Base-by-base conservation (phyloP, 441 rosid species). In the Syzygium syzygioides region DNA sequence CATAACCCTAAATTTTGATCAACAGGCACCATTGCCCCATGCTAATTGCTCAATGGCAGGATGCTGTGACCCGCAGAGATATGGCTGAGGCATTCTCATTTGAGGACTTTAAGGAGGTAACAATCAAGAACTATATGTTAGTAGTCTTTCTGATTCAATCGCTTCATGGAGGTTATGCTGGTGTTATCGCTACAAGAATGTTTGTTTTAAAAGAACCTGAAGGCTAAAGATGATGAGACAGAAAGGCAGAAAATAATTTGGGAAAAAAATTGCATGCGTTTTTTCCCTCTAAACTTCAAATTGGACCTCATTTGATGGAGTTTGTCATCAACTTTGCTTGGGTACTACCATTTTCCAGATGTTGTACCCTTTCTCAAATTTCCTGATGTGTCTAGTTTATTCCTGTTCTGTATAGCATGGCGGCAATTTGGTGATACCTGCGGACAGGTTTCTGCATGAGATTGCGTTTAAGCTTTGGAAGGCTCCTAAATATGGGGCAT, bases 401-500 rank as follows among this genome's bases (percentile, higher is more conserved):
- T 79, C 64, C 53, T 89, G 87, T 34, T 80, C 41, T 28, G 86
- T 91, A 89, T 95, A 98, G 99, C 92, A 53, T 60, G 95, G 95
- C 52, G 96, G 95, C 84, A 96, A 93, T 91, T 96, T 96, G 20
- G 97, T 91, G 76, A 95, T 98, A 93, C 98, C 99, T 9, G 99
- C 95, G 57, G 99, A 97, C 89, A 92, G 99, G 91, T 93, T 96
- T 90, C 90, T 98, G 91, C 98, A 98, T 32, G 99, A 98, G 91
- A 94, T 98, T 56, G 99, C 99, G 53, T 98, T 98, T 90, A 98
- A 97, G 93, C 97, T 95, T 28, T 98, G 99, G 99, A 97, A 97
- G 91, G 98, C 99, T 76, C 98, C 99, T 32, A 98, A 97, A 90
- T 98, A 98, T 90, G 99, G 99, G 89, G 99, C 99, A 23, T 98